Evolutionary conservation across 2,329 filamentous ascomycete genomes (phyloP), one percentile per base, ranked within the genome.

Genomic region (Pseudogymnoascus sp.): DNA sequence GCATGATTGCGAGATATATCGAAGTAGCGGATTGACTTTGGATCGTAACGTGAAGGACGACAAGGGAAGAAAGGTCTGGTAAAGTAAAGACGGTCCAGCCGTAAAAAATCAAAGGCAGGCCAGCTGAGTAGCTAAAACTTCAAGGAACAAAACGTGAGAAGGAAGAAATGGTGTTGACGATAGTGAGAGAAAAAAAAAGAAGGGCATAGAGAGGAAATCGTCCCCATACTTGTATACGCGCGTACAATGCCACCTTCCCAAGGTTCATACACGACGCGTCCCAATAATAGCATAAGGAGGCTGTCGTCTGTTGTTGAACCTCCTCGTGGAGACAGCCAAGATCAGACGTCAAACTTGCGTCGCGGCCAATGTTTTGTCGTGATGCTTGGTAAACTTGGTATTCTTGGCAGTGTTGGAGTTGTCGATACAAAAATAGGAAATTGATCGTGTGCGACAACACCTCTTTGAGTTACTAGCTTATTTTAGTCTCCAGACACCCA

Each of bases 21-120:
- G 23, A 57, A 57, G 51, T 12, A 34, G 29, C 5, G 10, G 3
- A 8, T 7, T 34, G 29, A 2, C 21, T 51, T 51, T 51, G 3
- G 21, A 29, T 57, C 5, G 26, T 14, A 57, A 34, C 10, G 14
- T 18, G 5, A 57, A 57, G 29, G n/a, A 57, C 4, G 51, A 18
- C 10, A 57, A 18, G 8, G 12, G 51, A 34, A 6, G 29, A 57
- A 54, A 57, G 29, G 51, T 57, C 51, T 57, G n/a, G 29, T 34
- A 57, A 31, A 57, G 51, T 34, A 57, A 57, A 34, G 51, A 57
- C 51, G 51, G 51, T 57, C 51, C 51, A 34, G 51, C 51, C 51
- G 51, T 57, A 57, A 57, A 57, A n/a, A 57, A 57, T 57, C 26
- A 57, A 57, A 57, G 51, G 5, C 51, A 57, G 51, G 51, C 51